Base-by-base conservation (phyloP, 2,329 filamentous ascomycete species). In the Alternaria viburni region DNA sequence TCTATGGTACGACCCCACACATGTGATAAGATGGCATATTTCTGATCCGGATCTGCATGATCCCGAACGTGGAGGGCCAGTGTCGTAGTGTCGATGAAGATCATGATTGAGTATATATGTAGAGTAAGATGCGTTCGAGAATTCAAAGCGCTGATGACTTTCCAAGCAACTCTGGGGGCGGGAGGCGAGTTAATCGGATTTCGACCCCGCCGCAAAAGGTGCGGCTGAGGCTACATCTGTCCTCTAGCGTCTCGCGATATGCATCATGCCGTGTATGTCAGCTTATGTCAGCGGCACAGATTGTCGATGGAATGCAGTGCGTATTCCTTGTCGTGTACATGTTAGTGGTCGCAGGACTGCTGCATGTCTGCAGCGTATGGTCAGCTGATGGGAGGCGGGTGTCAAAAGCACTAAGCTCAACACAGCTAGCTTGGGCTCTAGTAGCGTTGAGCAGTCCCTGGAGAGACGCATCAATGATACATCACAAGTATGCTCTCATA, bases 21-120 rank as follows among this genome's bases (percentile, higher is more conserved):
- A 49, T 69, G 64, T 7, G 66, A 69, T n/a, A 65, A 12, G 23
- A 69, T 65, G 23, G 59, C 64, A 36, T 63, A 68, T 4, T n/a
- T 15, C 17, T 56, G 43, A 44, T 51, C 19, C 10, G 57, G 55
- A 17, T 43, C 54, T 6, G 25, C 30, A 46, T 56, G 43, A 15
- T 51, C 57, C 3, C 49, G 49, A 23, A 52, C 13, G 3, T 54
- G 32, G 2, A 63, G 46, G 8, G 30, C 21, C 19, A 63, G 45
- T 1, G 61, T 56, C 17, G 25, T 21, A 12, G 50, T 63, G 32
- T 63, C 32, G 13, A 60, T 60, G 11, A 60, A 54, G 13, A 54
- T 49, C 60, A 62, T 59, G 19, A 41, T 41, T 23, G 28, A 41
- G 21, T 10, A 7, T 26, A 10, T n/a, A 21, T 41, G 23, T 12